Conservation (phyloP, 441 rosid species). For the Pelargonium cotyledonis region DNA sequence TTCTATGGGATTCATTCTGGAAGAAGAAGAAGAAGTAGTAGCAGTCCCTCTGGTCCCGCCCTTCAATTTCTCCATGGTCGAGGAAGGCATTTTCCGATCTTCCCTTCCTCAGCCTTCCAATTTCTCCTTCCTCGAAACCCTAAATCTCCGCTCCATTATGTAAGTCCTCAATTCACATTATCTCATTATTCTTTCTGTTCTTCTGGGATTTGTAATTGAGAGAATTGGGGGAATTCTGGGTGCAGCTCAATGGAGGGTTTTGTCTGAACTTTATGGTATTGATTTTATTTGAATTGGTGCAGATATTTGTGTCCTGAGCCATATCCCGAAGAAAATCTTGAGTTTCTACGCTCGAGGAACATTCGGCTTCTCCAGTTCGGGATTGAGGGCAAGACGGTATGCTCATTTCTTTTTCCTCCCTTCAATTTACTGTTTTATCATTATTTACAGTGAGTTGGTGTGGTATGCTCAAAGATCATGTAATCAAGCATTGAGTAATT, state of each 20-base stretch:
- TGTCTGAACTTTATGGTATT: background rate
- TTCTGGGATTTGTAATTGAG: no score
- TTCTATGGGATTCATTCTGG: background rate
- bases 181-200: background rate
- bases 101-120: slow-evolving; percentile 52
- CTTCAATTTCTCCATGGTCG: slow-evolving; percentile 74
- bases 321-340: slow-evolving; percentile 65
- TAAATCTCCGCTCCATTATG: slow-evolving; percentile 77
- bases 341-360: slow-evolving; percentile 48
- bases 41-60: slow-evolving; percentile 36
- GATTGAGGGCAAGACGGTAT: slow-evolving; percentile 75
- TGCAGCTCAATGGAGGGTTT: background rate
- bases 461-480: background rate
- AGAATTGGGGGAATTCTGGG: no score
- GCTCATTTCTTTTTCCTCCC: no score
- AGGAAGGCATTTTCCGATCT: slow-evolving; percentile 72
- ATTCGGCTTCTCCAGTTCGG: slow-evolving; percentile 75
- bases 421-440: background rate
- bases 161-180: slow-evolving; percentile 19
- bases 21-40: background rate
- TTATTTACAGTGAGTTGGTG: background rate
- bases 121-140: slow-evolving; percentile 55
- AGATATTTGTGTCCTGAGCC: slow-evolving; percentile 85
- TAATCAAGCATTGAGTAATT: background rate
- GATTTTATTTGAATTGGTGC: slow-evolving; percentile 15